Conservation (phyloP, 176 grass and related monocot genomes). For the Alloteropsis semialata region DNA sequence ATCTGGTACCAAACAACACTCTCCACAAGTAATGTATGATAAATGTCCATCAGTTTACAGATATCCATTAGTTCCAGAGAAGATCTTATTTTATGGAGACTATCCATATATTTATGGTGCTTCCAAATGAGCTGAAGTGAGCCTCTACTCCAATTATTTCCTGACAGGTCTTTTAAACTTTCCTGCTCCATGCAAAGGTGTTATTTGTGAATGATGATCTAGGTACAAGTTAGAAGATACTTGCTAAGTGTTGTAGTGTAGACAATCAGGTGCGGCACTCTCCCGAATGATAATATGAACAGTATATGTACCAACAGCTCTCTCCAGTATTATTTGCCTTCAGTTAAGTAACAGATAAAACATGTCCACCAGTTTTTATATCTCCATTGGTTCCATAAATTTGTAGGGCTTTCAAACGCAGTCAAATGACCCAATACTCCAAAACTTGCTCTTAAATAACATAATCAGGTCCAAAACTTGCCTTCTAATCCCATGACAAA, state of each 20-base stretch:
- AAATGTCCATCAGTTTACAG: background rate
- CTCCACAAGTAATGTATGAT: background rate
- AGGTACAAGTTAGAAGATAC: background rate
- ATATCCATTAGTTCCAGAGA: background rate
- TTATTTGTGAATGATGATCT: constrained; percentile 1
- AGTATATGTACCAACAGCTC: background rate
- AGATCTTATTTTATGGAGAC: background rate
- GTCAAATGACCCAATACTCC: constrained; percentile 15
- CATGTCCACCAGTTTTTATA: constrained; percentile 1
- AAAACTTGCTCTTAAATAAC: background rate
- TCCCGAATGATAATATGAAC: background rate
- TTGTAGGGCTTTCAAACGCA: background rate
- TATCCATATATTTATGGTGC: background rate
- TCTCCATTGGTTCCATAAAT: background rate
- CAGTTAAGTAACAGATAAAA: background rate
- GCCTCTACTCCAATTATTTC: background rate
- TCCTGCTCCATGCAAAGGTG: background rate
- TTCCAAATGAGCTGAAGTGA: background rate
- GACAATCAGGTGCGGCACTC: background rate
- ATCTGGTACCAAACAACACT: background rate
- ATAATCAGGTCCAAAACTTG: background rate
- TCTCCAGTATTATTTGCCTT: background rate
- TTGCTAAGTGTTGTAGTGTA: background rate
- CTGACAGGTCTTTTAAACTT: background rate
- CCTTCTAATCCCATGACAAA: background rate